Evolutionary conservation across 148 eudicot species (phyloP).

Genomic region (Rhododendron williamsianum): DNA sequence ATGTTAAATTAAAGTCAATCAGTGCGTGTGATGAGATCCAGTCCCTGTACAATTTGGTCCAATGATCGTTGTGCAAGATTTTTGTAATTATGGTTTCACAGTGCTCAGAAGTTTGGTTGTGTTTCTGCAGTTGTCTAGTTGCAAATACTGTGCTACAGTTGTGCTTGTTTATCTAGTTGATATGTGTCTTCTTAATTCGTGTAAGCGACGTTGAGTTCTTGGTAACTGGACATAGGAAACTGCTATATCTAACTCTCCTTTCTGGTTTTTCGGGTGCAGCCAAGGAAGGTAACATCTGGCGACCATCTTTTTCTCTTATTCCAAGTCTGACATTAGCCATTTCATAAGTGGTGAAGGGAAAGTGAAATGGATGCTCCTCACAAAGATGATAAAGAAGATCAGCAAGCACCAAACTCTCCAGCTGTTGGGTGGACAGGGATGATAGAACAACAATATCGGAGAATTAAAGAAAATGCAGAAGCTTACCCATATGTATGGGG

Average conservation of each 20-base stretch:
- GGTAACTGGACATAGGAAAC: neutral
- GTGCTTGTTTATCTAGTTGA: slow-evolving; percentile 9
- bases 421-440: slow-evolving; percentile 28
- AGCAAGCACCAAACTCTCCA: slow-evolving; percentile 25
- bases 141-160: neutral
- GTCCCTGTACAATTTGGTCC: neutral
- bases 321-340: neutral
- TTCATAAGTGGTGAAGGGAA: neutral
- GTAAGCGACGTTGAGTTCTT: neutral
- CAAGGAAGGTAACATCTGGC: neutral
- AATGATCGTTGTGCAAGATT: neutral
- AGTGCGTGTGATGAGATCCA: neutral
- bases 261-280: neutral
- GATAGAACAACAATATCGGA: slow-evolving; percentile 43
- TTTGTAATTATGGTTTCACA: neutral
- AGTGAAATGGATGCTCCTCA: slow-evolving; percentile 34
- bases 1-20: neutral
- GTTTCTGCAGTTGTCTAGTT: neutral
- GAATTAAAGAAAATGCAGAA: slow-evolving; percentile 62
- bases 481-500: slow-evolving; percentile 86
- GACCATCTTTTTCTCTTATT: neutral
- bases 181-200: neutral
- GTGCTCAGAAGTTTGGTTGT: neutral
- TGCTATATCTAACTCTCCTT: neutral
- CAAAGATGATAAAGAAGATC: slow-evolving; percentile 23